A percentile compares a stretch with the other conserved stretches of the same genome.
These are phyloP conservation scores for Trichoderma reesei DNA, from an alignment of 495 filamentous ascomycete genomes.

Conservation along the genomic window DNA sequence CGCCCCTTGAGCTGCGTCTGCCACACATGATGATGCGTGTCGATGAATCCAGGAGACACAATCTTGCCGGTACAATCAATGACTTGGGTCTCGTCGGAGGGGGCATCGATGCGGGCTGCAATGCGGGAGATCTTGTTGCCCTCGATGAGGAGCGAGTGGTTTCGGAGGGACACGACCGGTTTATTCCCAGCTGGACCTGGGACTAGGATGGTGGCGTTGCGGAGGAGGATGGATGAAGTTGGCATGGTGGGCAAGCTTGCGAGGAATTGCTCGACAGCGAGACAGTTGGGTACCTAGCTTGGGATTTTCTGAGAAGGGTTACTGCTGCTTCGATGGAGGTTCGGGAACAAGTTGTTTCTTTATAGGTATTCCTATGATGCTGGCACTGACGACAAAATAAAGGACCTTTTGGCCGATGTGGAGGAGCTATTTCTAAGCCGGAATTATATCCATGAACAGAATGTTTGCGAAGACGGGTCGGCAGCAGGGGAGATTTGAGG, in stretches of 20 bases:
- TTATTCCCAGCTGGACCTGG: not conserved
- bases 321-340: too few species aligned
- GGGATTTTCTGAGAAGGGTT: too few species aligned
- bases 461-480: not conserved
- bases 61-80: slow-evolving; percentile 48
- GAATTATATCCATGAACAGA: not conserved
- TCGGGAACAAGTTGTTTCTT: too few species aligned
- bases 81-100: slow-evolving; percentile 30
- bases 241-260: not conserved
- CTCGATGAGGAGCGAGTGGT: not conserved
- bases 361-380: not conserved
- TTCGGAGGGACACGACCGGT: not conserved
- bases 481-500: not conserved
- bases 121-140: slow-evolving; percentile 22
- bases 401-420: not conserved
- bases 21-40: slow-evolving; percentile 52
- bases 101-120: slow-evolving; percentile 39
- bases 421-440: not conserved
- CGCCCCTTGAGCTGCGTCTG: slow-evolving; percentile 40
- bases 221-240: not conserved
- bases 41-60: slow-evolving; percentile 48
- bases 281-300: not conserved
- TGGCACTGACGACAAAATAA: not conserved
- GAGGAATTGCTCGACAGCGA: not conserved
- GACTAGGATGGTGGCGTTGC: slow-evolving; percentile 1